Evolutionary conservation across 441 rosid species (phyloP).

Genomic region (Pelargonium myrrhifolium): DNA sequence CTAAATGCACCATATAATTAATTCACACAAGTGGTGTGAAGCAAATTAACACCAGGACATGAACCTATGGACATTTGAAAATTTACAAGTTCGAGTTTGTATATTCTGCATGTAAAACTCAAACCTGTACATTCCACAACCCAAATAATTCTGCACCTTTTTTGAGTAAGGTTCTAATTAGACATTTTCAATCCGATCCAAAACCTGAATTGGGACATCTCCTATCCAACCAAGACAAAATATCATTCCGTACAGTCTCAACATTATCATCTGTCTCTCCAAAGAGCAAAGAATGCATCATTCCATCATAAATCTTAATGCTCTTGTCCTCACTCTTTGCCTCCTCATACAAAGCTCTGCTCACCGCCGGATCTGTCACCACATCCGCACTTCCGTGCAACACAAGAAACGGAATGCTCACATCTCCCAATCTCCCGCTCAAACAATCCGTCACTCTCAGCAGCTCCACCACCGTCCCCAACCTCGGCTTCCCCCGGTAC

Average conservation of each 20-base stretch:
- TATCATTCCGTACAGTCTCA: constrained; percentile 43
- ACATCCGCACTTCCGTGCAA: constrained; percentile 76
- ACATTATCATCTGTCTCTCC: constrained; percentile 67
- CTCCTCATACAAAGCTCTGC: constrained; percentile 43
- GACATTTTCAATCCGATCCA: too few species aligned
- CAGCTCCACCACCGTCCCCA: constrained; percentile 70
- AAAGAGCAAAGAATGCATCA: constrained; percentile 77
- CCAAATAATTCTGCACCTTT: too few species aligned
- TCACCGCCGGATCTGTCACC: constrained; percentile 81
- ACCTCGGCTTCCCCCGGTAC: constrained; percentile 66
- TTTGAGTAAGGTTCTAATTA: too few species aligned
- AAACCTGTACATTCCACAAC: too few species aligned
- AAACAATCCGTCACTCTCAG: constrained; percentile 59
- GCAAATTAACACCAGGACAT: too few species aligned
- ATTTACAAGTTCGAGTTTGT: too few species aligned
- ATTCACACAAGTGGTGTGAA: too few species aligned
- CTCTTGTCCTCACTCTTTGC: constrained; percentile 63
- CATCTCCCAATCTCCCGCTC: constrained; percentile 42
- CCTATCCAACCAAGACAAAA: constrained; percentile 52
- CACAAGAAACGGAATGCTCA: constrained; percentile 56
- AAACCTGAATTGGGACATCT: constrained; percentile 29
- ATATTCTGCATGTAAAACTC: too few species aligned
- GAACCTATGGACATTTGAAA: too few species aligned
- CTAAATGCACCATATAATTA: too few species aligned
- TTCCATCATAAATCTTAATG: constrained; percentile 61